Evolutionary conservation across 1,139 yeast genomes (phyloP).

Genomic region (Suhomyces panamericanus): DNA sequence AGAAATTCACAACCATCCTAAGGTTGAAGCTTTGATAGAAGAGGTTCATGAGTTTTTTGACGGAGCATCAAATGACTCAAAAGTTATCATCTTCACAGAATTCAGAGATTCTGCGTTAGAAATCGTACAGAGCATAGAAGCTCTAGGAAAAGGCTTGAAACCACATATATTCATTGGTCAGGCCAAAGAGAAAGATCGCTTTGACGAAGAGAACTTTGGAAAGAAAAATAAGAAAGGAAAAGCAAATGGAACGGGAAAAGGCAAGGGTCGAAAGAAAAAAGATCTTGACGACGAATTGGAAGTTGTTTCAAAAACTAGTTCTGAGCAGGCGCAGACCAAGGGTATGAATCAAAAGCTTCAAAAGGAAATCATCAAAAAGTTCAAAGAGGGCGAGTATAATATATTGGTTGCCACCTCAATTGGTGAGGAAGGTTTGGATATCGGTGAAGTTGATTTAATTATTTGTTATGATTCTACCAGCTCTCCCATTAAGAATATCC

Average conservation of each 20-base stretch:
- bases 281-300: slow-evolving; percentile 21
- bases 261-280: slow-evolving; percentile 23
- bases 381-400: slow-evolving; percentile 70
- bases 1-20: slow-evolving; percentile 68
- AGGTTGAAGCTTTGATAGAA: slow-evolving; percentile 59
- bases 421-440: slow-evolving; percentile 98
- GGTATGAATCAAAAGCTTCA: slow-evolving; percentile 76
- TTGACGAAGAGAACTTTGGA: slow-evolving; percentile 49
- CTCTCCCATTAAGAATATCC: slow-evolving; percentile 91
- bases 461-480: slow-evolving; percentile 90
- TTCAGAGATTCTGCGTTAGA: slow-evolving; percentile 87
- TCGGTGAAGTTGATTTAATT: slow-evolving; percentile 94
- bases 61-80: slow-evolving; percentile 46
- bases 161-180: slow-evolving; percentile 96
- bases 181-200: slow-evolving; percentile 55
- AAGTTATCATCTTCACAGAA: slow-evolving; percentile 86
- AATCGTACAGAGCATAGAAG: slow-evolving; percentile 67
- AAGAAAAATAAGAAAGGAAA: slow-evolving; percentile 23
- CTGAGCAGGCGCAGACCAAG: slow-evolving; percentile 52
- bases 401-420: slow-evolving; percentile 93
- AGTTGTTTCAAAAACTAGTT: slow-evolving; percentile 31
- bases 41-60: slow-evolving; percentile 59
- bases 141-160: slow-evolving; percentile 36
- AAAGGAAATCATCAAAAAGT: slow-evolving; percentile 68
- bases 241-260: not conserved